phyloP scores from a whole-genome alignment of 306 rosid species.

The Lathyrus sativus region DNA sequence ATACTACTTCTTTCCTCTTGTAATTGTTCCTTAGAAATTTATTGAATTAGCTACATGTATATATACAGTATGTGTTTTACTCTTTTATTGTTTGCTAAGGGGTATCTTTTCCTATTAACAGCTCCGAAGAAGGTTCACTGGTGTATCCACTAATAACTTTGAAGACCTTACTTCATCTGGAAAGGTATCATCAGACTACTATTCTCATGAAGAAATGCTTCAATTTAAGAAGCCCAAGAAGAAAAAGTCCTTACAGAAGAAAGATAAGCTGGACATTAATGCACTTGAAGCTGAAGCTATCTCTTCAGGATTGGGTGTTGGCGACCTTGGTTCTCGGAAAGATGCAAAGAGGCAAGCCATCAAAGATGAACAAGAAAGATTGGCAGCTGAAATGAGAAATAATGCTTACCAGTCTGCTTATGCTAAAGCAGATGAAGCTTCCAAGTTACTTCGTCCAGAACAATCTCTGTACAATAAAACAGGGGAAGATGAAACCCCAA shows the following conservation, averaged over 20 bases:
- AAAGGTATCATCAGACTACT: constrained; percentile 72
- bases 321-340: constrained; percentile 90
- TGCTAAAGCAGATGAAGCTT: constrained; percentile 90
- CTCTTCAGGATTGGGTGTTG: constrained; percentile 85
- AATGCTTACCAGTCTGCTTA: constrained; percentile 83
- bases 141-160: constrained; percentile 53
- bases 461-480: constrained; percentile 52
- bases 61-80: constrained; percentile 25
- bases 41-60: constrained; percentile 29
- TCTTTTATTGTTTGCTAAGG: constrained; percentile 20
- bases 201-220: constrained; percentile 87
- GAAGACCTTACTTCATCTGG: constrained; percentile 76
- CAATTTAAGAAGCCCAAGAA: constrained; percentile 87
- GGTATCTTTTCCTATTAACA: constrained; percentile 40
- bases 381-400: constrained; percentile 78
- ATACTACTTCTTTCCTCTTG: background rate
- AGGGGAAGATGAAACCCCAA: constrained; percentile 67
- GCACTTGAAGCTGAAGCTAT: constrained; percentile 97
- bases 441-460: constrained; percentile 67
- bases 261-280: constrained; percentile 83
- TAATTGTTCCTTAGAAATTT: background rate
- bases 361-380: constrained; percentile 70
- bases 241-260: constrained; percentile 88
- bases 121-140: constrained; percentile 80
- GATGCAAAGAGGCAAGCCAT: constrained; percentile 64